phyloP scores from a whole-genome alignment of 2,329 filamentous ascomycete genomes.

The Penicillium brasilianum region DNA sequence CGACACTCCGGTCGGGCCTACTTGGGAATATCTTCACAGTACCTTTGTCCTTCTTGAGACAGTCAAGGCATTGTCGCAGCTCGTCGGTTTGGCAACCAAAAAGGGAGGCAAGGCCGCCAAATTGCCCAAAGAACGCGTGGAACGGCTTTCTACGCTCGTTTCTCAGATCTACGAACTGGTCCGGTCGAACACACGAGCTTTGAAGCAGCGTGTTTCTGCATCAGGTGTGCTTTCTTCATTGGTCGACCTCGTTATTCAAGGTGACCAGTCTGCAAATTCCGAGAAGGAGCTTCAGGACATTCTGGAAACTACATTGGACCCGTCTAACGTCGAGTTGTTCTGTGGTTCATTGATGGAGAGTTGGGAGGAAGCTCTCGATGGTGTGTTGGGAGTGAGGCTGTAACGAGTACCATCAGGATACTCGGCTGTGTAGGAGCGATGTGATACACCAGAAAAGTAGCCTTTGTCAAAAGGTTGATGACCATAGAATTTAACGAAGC shows the following conservation, averaged over 20 bases:
- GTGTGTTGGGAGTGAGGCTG: conserved; percentile 41
- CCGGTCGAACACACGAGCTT: conserved; percentile 39
- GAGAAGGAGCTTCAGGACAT: conserved; percentile 35
- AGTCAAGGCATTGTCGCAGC: conserved; percentile 45
- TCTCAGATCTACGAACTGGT: conserved; percentile 41
- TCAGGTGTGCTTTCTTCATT: conserved; percentile 50
- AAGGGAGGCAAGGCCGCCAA: conserved; percentile 40
- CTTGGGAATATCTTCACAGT: conserved; percentile 50
- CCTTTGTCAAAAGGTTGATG: not conserved
- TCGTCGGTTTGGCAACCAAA: conserved; percentile 38
- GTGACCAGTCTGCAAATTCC: conserved; percentile 30
- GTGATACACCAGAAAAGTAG: not conserved
- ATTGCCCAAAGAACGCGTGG: conserved; percentile 41
- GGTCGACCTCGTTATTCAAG: conserved; percentile 44
- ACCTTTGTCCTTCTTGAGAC: conserved; percentile 48
- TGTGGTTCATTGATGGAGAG: conserved; percentile 54
- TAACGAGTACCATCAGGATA: conserved; percentile 22
- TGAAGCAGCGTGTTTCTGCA: conserved; percentile 47
- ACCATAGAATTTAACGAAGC: conserved; percentile 3
- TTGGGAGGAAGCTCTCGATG: conserved; percentile 53
- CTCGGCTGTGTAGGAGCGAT: not conserved
- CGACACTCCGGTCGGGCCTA: conserved; percentile 38
- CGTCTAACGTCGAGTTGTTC: conserved; percentile 48
- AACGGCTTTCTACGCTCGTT: conserved; percentile 34
- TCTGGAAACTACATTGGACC: conserved; percentile 45